Conservation (phyloP, 345 rosid genomes). For the Corchorus olitorius region DNA sequence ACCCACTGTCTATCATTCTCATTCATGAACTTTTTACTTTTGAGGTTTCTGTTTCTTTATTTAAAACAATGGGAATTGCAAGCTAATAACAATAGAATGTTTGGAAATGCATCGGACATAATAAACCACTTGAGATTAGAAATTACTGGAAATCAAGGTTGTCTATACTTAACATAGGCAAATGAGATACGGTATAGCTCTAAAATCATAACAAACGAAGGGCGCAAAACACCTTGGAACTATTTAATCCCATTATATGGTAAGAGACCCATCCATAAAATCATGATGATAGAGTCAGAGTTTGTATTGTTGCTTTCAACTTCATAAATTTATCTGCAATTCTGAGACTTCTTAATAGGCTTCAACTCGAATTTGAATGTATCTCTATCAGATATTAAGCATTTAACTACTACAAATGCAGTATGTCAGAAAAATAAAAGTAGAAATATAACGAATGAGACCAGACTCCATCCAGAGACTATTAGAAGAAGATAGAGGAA, state of each 20-base stretch:
- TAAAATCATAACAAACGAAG: background rate
- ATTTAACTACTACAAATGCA: background rate
- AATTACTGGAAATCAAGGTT: background rate
- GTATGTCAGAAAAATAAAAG: background rate
- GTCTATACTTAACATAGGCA: background rate
- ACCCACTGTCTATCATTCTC: too few relatives aligned
- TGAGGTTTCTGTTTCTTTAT: background rate
- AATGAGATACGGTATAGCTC: background rate
- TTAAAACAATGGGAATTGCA: background rate
- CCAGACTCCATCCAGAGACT: background rate
- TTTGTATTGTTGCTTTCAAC: background rate
- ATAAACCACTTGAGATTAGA: background rate
- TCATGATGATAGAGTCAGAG: too few relatives aligned
- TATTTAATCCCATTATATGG: too few relatives aligned
- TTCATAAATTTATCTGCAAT: background rate
- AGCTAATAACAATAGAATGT: background rate
- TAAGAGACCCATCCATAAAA: too few relatives aligned
- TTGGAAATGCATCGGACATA: background rate
- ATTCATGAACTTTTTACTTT: too few relatives aligned
- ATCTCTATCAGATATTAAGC: background rate
- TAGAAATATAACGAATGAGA: background rate
- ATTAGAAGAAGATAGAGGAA: background rate
- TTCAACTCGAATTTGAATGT: background rate
- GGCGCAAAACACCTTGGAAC: background rate
- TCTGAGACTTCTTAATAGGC: background rate